phyloP scores from a whole-genome alignment of 176 grass and related monocot species.

The Eleusine indica region DNA sequence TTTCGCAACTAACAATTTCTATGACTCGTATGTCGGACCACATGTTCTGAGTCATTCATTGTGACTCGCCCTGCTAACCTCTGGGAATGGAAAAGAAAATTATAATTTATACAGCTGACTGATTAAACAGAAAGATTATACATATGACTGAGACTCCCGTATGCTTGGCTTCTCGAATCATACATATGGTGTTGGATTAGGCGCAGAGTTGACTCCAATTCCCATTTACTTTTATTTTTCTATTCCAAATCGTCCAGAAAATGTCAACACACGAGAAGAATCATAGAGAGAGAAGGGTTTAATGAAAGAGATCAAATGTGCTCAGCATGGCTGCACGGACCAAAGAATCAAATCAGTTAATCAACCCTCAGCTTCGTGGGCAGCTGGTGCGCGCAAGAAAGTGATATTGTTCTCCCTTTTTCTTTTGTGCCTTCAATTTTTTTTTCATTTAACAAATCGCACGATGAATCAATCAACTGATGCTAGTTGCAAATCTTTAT shows the following conservation, averaged over 20 bases:
- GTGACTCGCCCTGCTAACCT: neutral
- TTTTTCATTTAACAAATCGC: neutral
- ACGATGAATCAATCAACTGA: neutral
- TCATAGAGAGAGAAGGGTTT: neutral
- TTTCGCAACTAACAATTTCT: neutral
- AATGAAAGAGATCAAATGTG: neutral
- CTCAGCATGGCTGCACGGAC: neutral
- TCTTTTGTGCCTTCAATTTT: too few relatives aligned
- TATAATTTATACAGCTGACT: neutral
- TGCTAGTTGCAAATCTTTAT: neutral
- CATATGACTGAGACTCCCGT: slow-evolving; percentile 8
- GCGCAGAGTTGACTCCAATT: neutral
- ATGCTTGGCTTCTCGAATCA: neutral
- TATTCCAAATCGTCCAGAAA: neutral
- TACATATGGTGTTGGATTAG: neutral
- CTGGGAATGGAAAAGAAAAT: neutral
- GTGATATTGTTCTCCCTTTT: neutral
- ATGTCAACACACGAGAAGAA: slow-evolving; percentile 30
- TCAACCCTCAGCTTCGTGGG: neutral
- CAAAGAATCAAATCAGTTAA: neutral
- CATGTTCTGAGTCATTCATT: neutral
- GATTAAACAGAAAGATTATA: neutral
- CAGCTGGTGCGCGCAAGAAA: neutral
- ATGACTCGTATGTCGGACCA: neutral
- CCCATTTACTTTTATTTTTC: slow-evolving; percentile 2